Evolutionary conservation across 371 early-diverging fungal genomes (phyloP).

Genomic region (Rhizopus arrhizus): DNA sequence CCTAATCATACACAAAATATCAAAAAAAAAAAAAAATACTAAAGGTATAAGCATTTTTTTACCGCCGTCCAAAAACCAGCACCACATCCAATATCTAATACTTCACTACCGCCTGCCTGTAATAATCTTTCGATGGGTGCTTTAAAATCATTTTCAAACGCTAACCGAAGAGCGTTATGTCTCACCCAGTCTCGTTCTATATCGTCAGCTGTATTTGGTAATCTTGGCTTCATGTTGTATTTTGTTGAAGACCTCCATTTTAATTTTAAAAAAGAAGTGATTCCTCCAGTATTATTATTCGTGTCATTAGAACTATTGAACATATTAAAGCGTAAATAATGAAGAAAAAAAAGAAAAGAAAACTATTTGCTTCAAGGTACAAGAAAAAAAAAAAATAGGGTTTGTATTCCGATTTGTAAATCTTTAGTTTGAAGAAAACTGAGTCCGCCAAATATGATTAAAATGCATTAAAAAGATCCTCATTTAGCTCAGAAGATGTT

Average conservation of each 20-base stretch:
- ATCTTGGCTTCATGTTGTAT: conserved; percentile 15
- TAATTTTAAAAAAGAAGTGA: conserved; percentile 23
- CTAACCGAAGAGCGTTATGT: conserved; percentile 45
- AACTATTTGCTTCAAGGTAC: too few relatives aligned
- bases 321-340: not conserved
- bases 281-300: not conserved
- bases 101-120: conserved; percentile 47
- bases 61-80: conserved; percentile 51
- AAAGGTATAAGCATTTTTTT: conserved; percentile 6
- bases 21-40: too few relatives aligned
- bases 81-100: conserved; percentile 49
- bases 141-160: conserved; percentile 49
- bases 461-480: too few relatives aligned
- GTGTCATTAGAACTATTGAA: not conserved
- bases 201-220: conserved; percentile 33
- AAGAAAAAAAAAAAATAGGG: too few relatives aligned
- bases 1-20: conserved; percentile 22
- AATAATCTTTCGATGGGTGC: conserved; percentile 41
- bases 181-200: conserved; percentile 48
- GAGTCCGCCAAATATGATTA: too few relatives aligned
- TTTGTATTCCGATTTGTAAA: too few relatives aligned
- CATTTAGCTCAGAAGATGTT: not conserved
- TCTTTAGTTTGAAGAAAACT: too few relatives aligned
- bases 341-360: too few relatives aligned
- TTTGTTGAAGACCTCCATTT: conserved; percentile 33